These are phyloP conservation scores for Pachyrhizus erosus DNA, from an alignment of 306 rosid genomes.

Conservation along the genomic window DNA sequence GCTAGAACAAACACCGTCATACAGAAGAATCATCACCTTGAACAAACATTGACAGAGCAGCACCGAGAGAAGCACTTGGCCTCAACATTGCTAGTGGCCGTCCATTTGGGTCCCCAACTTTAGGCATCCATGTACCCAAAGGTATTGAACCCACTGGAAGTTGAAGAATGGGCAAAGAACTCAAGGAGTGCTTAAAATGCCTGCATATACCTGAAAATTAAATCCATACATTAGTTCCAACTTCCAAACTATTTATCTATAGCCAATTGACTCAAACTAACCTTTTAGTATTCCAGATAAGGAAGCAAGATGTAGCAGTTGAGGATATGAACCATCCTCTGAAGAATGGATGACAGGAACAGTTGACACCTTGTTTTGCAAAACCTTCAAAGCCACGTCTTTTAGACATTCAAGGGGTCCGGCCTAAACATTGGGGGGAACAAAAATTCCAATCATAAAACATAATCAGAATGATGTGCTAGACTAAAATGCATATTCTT, in stretches of 20 bases:
- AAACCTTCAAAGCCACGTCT: constrained; percentile 75
- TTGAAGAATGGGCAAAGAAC: constrained; percentile 85
- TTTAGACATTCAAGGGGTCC: constrained; percentile 77
- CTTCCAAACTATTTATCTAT: constrained; percentile 40
- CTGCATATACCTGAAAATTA: constrained; percentile 80
- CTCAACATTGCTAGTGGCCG: constrained; percentile 75
- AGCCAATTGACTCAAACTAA: constrained; percentile 48
- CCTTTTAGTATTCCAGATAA: constrained; percentile 77
- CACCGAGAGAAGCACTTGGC: constrained; percentile 74
- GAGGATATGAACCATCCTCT: constrained; percentile 68
- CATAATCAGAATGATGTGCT: constrained; percentile 27
- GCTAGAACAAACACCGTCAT: constrained; percentile 29
- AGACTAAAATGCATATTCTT: constrained; percentile 23
- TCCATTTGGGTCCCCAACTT: constrained; percentile 73
- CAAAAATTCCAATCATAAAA: constrained; percentile 26
- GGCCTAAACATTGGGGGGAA: constrained; percentile 52
- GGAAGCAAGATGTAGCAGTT: constrained; percentile 78
- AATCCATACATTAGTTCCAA: constrained; percentile 52
- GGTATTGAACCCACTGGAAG: constrained; percentile 75
- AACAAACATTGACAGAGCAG: constrained; percentile 69
- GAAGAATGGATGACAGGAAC: constrained; percentile 71
- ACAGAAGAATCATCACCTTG: constrained; percentile 66
- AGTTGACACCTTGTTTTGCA: constrained; percentile 74
- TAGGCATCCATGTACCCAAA: constrained; percentile 86
- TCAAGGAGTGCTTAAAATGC: constrained; percentile 70